A percentile compares a stretch with the other conserved stretches of the same genome.
These are phyloP conservation scores for Mentha longifolia DNA, from an alignment of 257 asterid genomes.

Conservation along the genomic window DNA sequence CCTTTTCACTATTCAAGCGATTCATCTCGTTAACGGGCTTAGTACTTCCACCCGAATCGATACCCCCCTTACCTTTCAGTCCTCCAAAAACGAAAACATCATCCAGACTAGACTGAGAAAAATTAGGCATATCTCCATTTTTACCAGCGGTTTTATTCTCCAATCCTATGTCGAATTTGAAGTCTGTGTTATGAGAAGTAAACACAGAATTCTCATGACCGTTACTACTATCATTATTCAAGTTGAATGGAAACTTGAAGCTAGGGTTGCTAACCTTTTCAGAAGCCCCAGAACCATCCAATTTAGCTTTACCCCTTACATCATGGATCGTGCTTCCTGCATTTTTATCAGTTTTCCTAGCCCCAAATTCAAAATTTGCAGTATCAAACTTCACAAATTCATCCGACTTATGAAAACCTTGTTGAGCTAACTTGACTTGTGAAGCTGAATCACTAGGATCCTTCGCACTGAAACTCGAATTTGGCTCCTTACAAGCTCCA, in stretches of 20 bases:
- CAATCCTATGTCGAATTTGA: slow-evolving; percentile 27
- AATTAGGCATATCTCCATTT: slow-evolving; percentile 28
- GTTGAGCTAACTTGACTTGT: slow-evolving; percentile 33
- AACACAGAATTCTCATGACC: slow-evolving; percentile 40
- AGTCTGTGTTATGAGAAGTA: slow-evolving; percentile 36
- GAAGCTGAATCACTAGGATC: slow-evolving; percentile 21
- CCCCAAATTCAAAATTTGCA: slow-evolving; percentile 43
- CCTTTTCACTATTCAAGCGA: slow-evolving; percentile 35
- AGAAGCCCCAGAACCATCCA: slow-evolving; percentile 40
- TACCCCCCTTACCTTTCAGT: slow-evolving; percentile 40
- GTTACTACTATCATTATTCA: slow-evolving; percentile 29
- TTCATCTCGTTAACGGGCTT: slow-evolving; percentile 36
- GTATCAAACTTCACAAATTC: slow-evolving; percentile 30
- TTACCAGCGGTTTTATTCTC: slow-evolving; percentile 28
- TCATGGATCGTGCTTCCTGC: slow-evolving; percentile 40
- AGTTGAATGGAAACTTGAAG: slow-evolving; percentile 30
- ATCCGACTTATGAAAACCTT: slow-evolving; percentile 30
- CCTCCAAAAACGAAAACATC: slow-evolving; percentile 49
- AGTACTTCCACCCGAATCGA: slow-evolving; percentile 37
- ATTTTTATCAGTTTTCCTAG: slow-evolving; percentile 31
- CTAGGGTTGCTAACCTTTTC: slow-evolving; percentile 39
- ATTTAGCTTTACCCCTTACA: slow-evolving; percentile 34
- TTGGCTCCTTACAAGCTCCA: slow-evolving; percentile 37
- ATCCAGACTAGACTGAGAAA: slow-evolving; percentile 31
- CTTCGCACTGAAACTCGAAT: slow-evolving; percentile 21